Base-by-base conservation (phyloP, 352 stramenopile species). In the Phytophthora crassamura region DNA sequence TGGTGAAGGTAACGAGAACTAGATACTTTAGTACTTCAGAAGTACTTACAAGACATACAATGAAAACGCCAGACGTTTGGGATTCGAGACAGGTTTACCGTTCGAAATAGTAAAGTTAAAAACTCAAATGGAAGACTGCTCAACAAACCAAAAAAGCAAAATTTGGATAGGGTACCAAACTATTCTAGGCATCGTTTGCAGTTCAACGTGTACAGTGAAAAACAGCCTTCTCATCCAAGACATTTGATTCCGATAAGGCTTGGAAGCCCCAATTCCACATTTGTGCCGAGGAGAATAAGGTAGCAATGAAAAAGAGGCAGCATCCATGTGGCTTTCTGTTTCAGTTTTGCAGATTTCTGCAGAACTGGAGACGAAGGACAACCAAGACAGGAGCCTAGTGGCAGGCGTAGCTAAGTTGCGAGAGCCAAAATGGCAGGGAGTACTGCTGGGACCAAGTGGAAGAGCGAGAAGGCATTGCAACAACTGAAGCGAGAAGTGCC, bases 401-500 rank as follows among this genome's bases (percentile, higher is more conserved):
- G 35, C 7, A 48, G 33, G 12, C 48, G 25, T n/a, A 47, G 32
- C n/a, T 45, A 28, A 30, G n/a, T 49, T 42, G n/a, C 7, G 18
- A 48, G 46, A n/a, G 53, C 48, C 52, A 59, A 62, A 20, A 78
- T 77, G 70, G 57, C 62, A 45, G 62, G 35, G 61, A 72, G 35
- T 38, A 68, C 50, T 18, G 22, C 53, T 22, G 61, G 15, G n/a
- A 18, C 40, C 20, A 82, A 74, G 48, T 74, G 74, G 61, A 86
- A 82, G 51, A 77, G 73, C 28, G 69, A 84, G 34, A 84, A 82
- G 34, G 35, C 64, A 33, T 57, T 80, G 28, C 43, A 62, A 18
- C 56, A 59, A 6, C 32, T 45, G 6, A 86, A 86, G 38, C 59
- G 75, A 0, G 75, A 86, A 18, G 64, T 80, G 28, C 82, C 75